phyloP scores from a whole-genome alignment of 805 yeast species.

The Teunomyces funiuensis region DNA sequence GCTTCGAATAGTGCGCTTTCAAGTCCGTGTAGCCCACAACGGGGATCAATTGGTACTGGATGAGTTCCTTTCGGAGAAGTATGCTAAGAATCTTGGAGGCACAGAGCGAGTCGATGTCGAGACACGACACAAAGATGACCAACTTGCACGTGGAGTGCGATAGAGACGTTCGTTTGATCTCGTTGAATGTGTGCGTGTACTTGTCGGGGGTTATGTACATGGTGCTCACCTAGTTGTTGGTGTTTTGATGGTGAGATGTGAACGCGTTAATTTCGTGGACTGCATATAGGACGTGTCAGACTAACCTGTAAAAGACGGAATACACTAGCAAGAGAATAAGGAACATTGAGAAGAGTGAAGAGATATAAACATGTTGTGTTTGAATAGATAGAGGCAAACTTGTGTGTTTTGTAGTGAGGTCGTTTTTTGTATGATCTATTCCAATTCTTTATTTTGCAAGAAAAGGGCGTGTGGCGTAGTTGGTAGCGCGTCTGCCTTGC shows the following conservation, averaged over 20 bases:
- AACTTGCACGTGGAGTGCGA: constrained; percentile 92
- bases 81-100: constrained; percentile 75
- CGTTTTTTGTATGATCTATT: not conserved
- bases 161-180: constrained; percentile 66
- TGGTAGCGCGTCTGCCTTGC: constrained; percentile 83
- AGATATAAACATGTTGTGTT: too few species aligned
- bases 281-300: too few species aligned
- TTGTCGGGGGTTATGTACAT: constrained; percentile 79
- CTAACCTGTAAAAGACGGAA: too few species aligned
- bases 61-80: constrained; percentile 73
- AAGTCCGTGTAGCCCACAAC: constrained; percentile 89
- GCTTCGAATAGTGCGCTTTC: constrained; percentile 54
- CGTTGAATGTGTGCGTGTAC: constrained; percentile 65
- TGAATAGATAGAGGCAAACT: too few species aligned
- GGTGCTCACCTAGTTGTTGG: not conserved
- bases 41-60: constrained; percentile 87
- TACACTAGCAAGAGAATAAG: too few species aligned
- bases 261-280: constrained; percentile 4
- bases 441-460: not conserved
- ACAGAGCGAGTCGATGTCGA: constrained; percentile 89
- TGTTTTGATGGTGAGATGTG: not conserved
- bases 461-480: constrained; percentile 75
- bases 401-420: not conserved
- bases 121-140: constrained; percentile 84
- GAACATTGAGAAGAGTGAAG: too few species aligned